These are phyloP conservation scores for Raphanus sativus DNA, from an alignment of 345 rosid genomes.

Conservation along the genomic window DNA sequence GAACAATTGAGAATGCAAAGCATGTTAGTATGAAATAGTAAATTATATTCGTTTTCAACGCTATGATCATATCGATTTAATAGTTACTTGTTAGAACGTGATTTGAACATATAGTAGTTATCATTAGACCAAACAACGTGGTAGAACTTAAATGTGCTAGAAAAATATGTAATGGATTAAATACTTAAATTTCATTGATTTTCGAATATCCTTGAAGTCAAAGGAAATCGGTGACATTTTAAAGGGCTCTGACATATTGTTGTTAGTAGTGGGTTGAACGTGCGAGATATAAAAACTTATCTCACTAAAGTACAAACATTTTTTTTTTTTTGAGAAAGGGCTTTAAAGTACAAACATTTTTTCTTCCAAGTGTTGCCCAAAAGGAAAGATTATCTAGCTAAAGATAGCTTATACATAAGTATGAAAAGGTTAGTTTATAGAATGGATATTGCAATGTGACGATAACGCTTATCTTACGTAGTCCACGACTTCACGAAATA, in stretches of 20 bases:
- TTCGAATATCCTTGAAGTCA: constrained; percentile 12
- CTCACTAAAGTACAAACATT: not conserved
- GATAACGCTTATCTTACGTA: not conserved
- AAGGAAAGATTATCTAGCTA: not conserved
- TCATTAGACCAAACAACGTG: not conserved
- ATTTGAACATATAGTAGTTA: not conserved
- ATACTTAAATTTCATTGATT: constrained; percentile 4
- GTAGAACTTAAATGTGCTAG: not conserved
- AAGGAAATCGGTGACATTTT: not conserved
- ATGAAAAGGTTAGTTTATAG: not conserved
- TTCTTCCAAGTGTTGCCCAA: not conserved
- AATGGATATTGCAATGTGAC: not conserved
- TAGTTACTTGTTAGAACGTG: not conserved
- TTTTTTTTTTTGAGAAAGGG: too few relatives aligned
- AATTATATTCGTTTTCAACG: not conserved
- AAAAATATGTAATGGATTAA: not conserved
- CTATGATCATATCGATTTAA: not conserved
- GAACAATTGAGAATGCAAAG: not conserved
- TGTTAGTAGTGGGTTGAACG: constrained; percentile 11
- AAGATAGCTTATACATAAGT: not conserved
- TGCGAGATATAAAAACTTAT: constrained; percentile 12
- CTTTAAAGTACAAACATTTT: not conserved
- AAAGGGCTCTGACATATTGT: not conserved
- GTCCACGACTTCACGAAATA: not conserved
- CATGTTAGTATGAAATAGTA: constrained; percentile 5